Conservation (phyloP, 768 basidiomycete species). For the Boletus coccyginus region DNA sequence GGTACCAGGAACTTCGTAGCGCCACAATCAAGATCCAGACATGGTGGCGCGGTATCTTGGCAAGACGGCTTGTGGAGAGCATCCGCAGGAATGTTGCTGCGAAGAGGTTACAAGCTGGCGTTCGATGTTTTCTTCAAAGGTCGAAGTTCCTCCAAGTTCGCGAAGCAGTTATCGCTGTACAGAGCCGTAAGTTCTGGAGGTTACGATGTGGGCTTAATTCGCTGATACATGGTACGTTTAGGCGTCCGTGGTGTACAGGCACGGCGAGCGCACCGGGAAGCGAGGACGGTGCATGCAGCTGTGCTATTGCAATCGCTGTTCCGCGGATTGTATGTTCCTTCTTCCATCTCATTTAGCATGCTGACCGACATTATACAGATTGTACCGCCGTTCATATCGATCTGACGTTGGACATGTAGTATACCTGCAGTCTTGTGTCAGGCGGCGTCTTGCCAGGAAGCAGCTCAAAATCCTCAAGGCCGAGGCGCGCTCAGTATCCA, state of each 20-base stretch:
- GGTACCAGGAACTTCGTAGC: conserved; percentile 65
- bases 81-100: conserved; percentile 77
- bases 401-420: conserved; percentile 70
- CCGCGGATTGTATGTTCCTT: conserved; percentile 79
- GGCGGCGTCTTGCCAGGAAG: conserved; percentile 82
- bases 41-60: conserved; percentile 90
- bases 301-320: conserved; percentile 75
- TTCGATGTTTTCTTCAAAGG: conserved; percentile 73
- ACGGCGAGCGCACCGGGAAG: conserved; percentile 55
- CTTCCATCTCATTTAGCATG: neutral
- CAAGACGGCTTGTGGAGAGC: conserved; percentile 63
- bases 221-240: conserved; percentile 28
- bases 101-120: conserved; percentile 67
- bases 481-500: conserved; percentile 95
- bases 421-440: conserved; percentile 87
- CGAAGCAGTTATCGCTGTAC: conserved; percentile 65
- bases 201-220: neutral
- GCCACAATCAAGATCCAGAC: conserved; percentile 88
- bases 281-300: conserved; percentile 59
- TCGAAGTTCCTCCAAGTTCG: conserved; percentile 63
- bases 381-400: conserved; percentile 51
- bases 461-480: conserved; percentile 80
- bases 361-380: conserved; percentile 35
- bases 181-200: conserved; percentile 67
- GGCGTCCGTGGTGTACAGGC: conserved; percentile 75